Percentiles rank a stretch among this genome's conserved stretches.
Conservation (phyloP, 331 rosid species). For the Malus hybrid region DNA sequence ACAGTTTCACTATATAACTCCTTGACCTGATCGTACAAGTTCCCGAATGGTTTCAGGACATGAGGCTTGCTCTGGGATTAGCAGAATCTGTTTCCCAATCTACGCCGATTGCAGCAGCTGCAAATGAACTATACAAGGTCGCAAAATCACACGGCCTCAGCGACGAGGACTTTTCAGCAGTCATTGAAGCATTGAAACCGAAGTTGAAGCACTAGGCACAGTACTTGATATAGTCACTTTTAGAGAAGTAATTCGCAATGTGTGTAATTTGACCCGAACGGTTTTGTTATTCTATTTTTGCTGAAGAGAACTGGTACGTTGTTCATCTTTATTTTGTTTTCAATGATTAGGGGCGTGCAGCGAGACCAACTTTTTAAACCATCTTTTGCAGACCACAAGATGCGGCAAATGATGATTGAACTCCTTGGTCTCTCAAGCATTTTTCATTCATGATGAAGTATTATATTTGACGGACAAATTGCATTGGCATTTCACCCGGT, state of each 20-base stretch:
- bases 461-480: too few relatives aligned
- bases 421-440: too few relatives aligned
- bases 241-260: background rate
- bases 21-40: background rate
- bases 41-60: constrained; percentile 48
- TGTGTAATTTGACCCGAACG: background rate
- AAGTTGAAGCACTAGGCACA: constrained; percentile 42
- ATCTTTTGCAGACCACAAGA: too few relatives aligned
- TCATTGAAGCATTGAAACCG: constrained; percentile 80
- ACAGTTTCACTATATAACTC: background rate
- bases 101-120: constrained; percentile 88
- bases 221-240: background rate
- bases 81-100: constrained; percentile 92
- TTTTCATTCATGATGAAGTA: too few relatives aligned
- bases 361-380: background rate
- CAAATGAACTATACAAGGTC: constrained; percentile 86
- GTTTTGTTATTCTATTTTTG: background rate
- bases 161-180: constrained; percentile 93
- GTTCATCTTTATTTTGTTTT: background rate
- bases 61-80: constrained; percentile 84
- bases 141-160: constrained; percentile 85
- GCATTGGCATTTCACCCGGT: too few relatives aligned
- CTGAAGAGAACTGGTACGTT: background rate
- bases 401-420: too few relatives aligned
- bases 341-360: background rate